Base-by-base conservation (phyloP, 1,284 basidiomycete genomes). In the Apiotrichum gamsii region DNA sequence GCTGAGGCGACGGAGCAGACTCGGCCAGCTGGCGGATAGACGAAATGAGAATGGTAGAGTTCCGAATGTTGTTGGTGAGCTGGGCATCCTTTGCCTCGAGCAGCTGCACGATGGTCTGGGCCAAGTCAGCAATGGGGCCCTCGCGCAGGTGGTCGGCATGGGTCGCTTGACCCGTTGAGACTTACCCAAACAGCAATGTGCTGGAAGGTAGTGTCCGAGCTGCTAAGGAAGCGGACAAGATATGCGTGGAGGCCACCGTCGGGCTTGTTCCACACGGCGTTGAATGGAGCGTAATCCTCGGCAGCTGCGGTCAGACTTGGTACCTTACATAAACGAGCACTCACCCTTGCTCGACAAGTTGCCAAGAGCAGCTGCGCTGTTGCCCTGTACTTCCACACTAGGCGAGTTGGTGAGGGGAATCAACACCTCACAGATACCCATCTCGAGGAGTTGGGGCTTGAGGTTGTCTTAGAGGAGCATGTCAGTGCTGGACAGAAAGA, bases 341-440 rank as follows among this genome's bases (percentile, higher is more conserved):
- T 50, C 30, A 87, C 90, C 89, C 75, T 94, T 96, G 16, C 91
- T 95, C 21, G 93, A 96, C 30, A 99, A 74, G 72, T 99, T 99
- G 32, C 95, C 95, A 23, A 98, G 80, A 16, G 95, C 95, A 14
- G 95, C 95, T 21, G 95, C 95, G 66, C 88, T 91, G 72, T 99
- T 98, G 19, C 95, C 95, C 73, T 98, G 95, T 2, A 99, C 95
- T 72, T 99, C 95, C 24, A 96, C 90, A 67, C 90, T 95, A 0
- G 84, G 82, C 30, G 93, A 97, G 64, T 91, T 89, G 18, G 95
- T 98, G 42, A 99, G 76, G 11, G 95, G 95, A 60, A 99, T 96
- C 39, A 99, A 77, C 3, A 97, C 94, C 65, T 97, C 93, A 63
- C 90, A 93, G 47, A 99, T 93, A 23, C 95, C 95, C 88, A 97